Base-by-base conservation (phyloP, 164 flowering plant genomes). In the Berberis vulgaris region DNA sequence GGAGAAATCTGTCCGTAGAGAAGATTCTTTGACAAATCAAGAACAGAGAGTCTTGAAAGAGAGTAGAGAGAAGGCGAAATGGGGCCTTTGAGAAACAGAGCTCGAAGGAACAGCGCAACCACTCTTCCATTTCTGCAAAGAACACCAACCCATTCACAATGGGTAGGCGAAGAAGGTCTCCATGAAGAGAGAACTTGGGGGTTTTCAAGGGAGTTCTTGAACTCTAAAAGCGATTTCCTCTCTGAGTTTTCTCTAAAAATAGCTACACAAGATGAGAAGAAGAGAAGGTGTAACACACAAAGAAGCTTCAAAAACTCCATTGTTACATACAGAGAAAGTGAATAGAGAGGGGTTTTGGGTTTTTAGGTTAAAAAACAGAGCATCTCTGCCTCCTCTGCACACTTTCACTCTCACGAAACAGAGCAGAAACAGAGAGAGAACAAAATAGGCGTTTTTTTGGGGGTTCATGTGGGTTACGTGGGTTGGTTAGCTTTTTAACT, bases 101-200 rank as follows among this genome's bases (percentile, higher is more conserved):
- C 3, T 0, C 87, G 45, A 12, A 88, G 85, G 45, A 68, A 58
- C 61, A 88, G 80, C 39, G 78, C 68, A 49, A 60, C 61, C 65
- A 88, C 83, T 63, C 67, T 78, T 62, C 74, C 73, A 44, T 67
- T 61, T 40, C 71, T 43, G 74, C 92, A 88, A 11, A 63, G 26
- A 9, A 89, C 77, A 0, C 96, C 96, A 49, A 59, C 43, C 92
- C 92, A 89, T 46, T 72, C 39, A 77, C 92, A 86, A 71, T 77
- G 83, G 1, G 75, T 43, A 10, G 62, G 7, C 5, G 77, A 47
- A 26, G 26, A 26, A 5, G 67, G 61, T 64, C 60, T 68, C 96
- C 91, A 88, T 46, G 84, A 71, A 40, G 78, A 42, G 52, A 85
- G 85, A 39, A 64, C 3, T 1, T 66, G 43, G 1, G 86, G 84